Evolutionary conservation across 495 filamentous ascomycete species (phyloP), one percentile per base, ranked within the genome.

Genomic region (Trichocladium uniseriatum): DNA sequence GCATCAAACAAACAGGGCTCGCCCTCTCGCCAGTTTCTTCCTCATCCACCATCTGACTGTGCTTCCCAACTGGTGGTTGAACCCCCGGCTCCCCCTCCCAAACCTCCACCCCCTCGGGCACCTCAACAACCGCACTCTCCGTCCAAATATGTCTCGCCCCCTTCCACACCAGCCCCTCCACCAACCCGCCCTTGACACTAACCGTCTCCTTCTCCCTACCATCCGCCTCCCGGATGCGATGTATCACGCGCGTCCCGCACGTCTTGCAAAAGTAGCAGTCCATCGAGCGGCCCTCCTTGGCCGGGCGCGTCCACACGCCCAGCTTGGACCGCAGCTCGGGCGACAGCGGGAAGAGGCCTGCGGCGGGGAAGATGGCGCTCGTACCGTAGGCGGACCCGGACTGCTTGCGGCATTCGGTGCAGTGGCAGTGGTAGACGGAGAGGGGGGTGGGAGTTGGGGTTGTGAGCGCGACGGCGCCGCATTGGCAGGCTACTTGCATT

Each of bases 381-480:
- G 75, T 77, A 29, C 79, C 78, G 53, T 75, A 80, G 5, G 78
- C 78, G 7, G 77, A 76, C 14, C 72, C 63, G 18, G 75, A 74
- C 59, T 81, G 77, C 59, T 75, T 75, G 37, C 68, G 74, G 59
- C 79, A 82, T 52, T 80, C 71, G 38, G 68, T 72, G 66, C 79
- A 83, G 63, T 82, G 79, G 60, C 79, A 81, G 62, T 73, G 66
- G 65, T 73, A 81, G 16, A 80, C 47, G 0, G 57, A 53, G 9
- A 75, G 56, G 0, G 73, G 74, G 11, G 57, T 37, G 20, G 64
- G 45, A 2, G 61, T 54, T 11, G 77, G 69, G 7, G 74, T 72
- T 10, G 60, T 53, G 54, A 82, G 78, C 19, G 61, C 50, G 15
- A 80, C 59, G 44, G 62, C 50, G 28, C 68, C 65, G 61, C 79